A percentile compares a stretch with the other conserved stretches of the same genome.
These are phyloP conservation scores for Gossypium sturtianum DNA, from an alignment of 345 rosid species.

Conservation along the genomic window DNA sequence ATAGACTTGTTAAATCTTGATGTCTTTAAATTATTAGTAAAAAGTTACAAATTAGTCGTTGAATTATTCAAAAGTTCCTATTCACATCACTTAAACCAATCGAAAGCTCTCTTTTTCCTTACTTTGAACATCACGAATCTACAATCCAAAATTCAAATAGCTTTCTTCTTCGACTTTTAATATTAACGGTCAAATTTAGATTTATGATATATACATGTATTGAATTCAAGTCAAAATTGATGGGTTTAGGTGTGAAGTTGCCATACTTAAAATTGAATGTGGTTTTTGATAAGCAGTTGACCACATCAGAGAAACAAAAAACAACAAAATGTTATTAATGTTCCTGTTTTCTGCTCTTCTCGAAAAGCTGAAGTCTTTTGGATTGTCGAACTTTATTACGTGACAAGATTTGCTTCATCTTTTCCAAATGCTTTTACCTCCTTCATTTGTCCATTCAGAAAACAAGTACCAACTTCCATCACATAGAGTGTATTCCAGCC, in stretches of 20 bases:
- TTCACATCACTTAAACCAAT: too few species aligned
- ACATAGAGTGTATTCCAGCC: too few species aligned
- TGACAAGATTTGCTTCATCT: background rate
- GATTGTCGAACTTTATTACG: background rate
- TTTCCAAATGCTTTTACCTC: background rate
- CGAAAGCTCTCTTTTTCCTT: too few species aligned
- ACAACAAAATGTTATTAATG: background rate
- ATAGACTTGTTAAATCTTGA: too few species aligned
- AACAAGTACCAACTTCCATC: background rate
- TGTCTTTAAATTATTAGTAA: too few species aligned
- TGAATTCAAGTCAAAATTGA: too few species aligned
- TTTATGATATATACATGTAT: too few species aligned
- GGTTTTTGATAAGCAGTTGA: background rate
- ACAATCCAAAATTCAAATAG: fast-evolving
- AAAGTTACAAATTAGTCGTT: too few species aligned
- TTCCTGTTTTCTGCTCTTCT: background rate
- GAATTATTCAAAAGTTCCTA: too few species aligned
- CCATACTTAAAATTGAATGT: too few species aligned
- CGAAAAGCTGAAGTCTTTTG: background rate
- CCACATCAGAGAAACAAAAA: background rate
- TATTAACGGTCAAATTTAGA: fast-evolving
- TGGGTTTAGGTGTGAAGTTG: too few species aligned
- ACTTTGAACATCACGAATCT: too few species aligned
- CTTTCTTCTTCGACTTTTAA: fast-evolving
- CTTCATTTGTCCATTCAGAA: background rate